Base-by-base conservation (phyloP, 176 grass and related monocot species). In the Rhynchospora pubera region DNA sequence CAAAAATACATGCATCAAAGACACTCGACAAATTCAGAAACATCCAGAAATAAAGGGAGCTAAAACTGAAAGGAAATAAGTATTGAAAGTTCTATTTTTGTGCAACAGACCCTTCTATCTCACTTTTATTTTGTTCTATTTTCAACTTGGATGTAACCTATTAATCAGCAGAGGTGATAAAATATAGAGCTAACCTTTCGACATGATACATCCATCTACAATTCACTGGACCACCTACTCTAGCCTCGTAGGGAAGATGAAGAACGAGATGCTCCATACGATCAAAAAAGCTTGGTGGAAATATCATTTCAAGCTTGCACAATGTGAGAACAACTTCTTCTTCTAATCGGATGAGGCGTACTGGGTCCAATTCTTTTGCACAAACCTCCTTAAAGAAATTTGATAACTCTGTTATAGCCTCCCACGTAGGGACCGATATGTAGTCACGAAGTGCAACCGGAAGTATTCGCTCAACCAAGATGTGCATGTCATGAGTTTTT, bases 291-390 rank as follows among this genome's bases (percentile, higher is more conserved):
- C 28, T 59, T 0, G 73, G 84, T 7, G 77, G 78, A 56, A 86
- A 86, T 0, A 86, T 68, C 48, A 60, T 86, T 22, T 86, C 84
- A 9, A 86, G n/a, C 18, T 86, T 81, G 52, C 61, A 86, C 24
- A 82, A 5, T 48, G 77, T 51, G 28, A 86, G 28, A 5, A 78
- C 39, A 16, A 73, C 34, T 39, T 75, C 3, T 79, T 55, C 5
- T 28, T 12, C 55, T 85, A 85, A 19, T 11, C 44, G 15, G 8
- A 5, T 5, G 12, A 86, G 44, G 0, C 44, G 12, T 0, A 12
- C 2, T 15, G 13, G 32, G 16, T 60, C 48, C n/a, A 86, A 7
- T 2, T 80, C 59, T 14, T 80, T 82, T 0, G 77, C 23, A 62
- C 78, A 86, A 18, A 82, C 6, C 2, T 73, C 24, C 10, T 64